Base-by-base conservation (phyloP, 495 filamentous ascomycete genomes). In the Xylaria intraflava region DNA sequence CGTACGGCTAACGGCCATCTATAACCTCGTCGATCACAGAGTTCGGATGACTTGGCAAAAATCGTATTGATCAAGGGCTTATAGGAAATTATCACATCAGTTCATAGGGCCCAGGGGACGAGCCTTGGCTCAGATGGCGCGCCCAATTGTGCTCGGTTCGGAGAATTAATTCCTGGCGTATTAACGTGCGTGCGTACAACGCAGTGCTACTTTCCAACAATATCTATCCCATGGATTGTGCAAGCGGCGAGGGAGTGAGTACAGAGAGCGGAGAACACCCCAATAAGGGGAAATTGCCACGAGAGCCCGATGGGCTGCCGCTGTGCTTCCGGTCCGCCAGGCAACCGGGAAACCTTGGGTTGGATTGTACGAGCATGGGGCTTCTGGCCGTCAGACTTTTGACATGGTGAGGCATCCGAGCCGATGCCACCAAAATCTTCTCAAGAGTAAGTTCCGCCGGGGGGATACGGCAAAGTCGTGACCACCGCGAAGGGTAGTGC, bases 41-140 rank as follows among this genome's bases (percentile, higher is more conserved):
- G 49, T 58, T 61, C 57, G 55, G 62, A 62, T 65, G 60, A 60
- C 63, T 57, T 65, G 58, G 63, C 63, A 61, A 44, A 45, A 44
- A 51, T 42, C 40, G 24, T n/a, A n/a, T n/a, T n/a, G n/a, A n/a
- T n/a, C 30, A 39, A 38, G 36, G 14, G 35, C 46, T 30, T 48
- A 26, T 38, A 29, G 54, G 38, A 45, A 23, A 31, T 10, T 38
- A 51, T 27, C 31, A 40, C 44, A 26, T 45, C 27, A 33, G 41
- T 27, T 26, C 5, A 44, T 53, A 46, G 49, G 35, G 27, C 5
- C 44, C 51, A 46, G 49, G 35, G 27, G 17, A 39, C 29, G 44
- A 46, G 55, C 56, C 31, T 26, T 9, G 19, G 27, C 27, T 56
- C 49, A 56, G 52, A 54, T 40, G 48, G 41, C 36, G 51, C 47